Evolutionary conservation across 163 green algal species (phyloP).

Genomic region (Smithsoniella earleae): DNA sequence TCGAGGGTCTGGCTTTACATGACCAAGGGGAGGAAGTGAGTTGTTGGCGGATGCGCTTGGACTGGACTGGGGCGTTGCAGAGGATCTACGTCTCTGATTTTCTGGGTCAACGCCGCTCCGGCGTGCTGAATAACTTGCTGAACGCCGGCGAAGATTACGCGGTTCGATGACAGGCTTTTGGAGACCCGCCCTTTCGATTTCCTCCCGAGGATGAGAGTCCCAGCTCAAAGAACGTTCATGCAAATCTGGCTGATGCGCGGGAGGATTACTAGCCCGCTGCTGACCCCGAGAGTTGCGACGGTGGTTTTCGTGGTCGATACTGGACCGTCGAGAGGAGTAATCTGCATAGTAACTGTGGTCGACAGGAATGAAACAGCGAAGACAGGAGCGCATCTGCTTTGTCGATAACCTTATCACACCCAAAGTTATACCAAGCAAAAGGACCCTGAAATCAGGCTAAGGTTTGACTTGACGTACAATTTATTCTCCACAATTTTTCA

Average conservation of each 20-base stretch:
- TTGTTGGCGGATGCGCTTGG: not conserved
- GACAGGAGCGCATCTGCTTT: too few relatives aligned
- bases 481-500: not conserved
- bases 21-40: not conserved
- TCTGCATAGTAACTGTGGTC: slow-evolving; percentile 14
- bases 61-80: not conserved
- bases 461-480: not conserved
- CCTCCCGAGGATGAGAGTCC: too few relatives aligned
- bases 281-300: not conserved
- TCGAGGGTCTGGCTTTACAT: not conserved
- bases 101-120: not conserved
- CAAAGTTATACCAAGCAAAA: too few relatives aligned
- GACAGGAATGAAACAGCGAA: too few relatives aligned
- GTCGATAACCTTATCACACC: too few relatives aligned
- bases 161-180: too few relatives aligned
- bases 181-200: too few relatives aligned
- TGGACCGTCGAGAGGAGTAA: not conserved
- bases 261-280: not conserved
- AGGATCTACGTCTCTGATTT: not conserved
- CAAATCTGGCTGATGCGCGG: not conserved
- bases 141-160: not conserved
- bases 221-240: too few relatives aligned
- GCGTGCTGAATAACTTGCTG: not conserved
- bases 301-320: slow-evolving; percentile 1
- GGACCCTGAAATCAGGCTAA: too few relatives aligned